Conservation (phyloP, 148 eudicot genomes). For the Pouteria glomerata region DNA sequence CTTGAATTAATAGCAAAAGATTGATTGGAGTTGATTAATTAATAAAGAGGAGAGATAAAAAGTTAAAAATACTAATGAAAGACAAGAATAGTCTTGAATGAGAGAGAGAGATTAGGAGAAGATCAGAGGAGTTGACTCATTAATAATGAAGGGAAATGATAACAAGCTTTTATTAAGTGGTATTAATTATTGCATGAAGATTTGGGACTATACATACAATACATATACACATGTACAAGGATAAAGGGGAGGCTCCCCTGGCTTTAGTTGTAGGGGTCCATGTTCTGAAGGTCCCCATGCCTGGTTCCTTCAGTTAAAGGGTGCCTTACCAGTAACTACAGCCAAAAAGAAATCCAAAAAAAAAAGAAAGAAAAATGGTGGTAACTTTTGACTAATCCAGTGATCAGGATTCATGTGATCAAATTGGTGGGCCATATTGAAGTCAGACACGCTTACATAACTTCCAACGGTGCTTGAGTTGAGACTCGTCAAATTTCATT, state of each 20-base stretch:
- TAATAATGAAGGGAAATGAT: neutral
- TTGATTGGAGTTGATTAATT: too few relatives aligned
- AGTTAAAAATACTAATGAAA: too few relatives aligned
- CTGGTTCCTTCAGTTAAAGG: neutral
- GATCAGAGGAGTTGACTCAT: too few relatives aligned
- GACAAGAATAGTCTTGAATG: too few relatives aligned
- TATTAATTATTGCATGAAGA: constrained; percentile 7
- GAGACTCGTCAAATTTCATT: too few relatives aligned
- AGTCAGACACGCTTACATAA: constrained; percentile 2
- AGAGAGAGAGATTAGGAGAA: too few relatives aligned
- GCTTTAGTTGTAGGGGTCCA: constrained; percentile 7
- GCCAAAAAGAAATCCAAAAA: neutral
- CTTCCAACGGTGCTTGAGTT: neutral
- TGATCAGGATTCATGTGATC: neutral
- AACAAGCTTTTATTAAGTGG: neutral
- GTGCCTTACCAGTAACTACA: constrained; percentile 2
- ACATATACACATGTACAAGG: too few relatives aligned
- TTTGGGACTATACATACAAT: too few relatives aligned
- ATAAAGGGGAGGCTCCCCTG: neutral
- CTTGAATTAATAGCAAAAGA: too few relatives aligned
- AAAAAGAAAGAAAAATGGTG: neutral
- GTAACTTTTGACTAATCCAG: neutral
- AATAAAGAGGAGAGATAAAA: too few relatives aligned
- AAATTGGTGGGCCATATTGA: neutral
- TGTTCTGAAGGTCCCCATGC: neutral